Evolutionary conservation across 2,329 filamentous ascomycete species (phyloP).

Genomic region (Paracorniculantispora psalliotae): DNA sequence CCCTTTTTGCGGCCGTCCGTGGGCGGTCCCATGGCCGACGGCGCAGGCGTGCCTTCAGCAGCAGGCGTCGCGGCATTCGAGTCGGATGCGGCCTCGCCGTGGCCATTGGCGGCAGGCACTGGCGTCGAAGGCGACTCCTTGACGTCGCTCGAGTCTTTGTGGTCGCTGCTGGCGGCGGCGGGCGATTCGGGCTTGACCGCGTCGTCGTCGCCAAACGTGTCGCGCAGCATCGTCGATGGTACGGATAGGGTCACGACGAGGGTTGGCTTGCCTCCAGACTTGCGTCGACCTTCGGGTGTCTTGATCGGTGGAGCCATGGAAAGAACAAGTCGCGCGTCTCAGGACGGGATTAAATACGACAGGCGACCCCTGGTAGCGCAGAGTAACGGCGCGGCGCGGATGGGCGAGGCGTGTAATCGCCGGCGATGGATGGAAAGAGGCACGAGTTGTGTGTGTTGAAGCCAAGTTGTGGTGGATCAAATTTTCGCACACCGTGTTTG

Average conservation of each 20-base stretch:
- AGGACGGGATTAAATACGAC: not conserved
- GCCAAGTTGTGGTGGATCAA: constrained; percentile 8
- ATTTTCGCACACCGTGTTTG: not conserved
- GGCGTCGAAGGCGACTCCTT: constrained; percentile 42
- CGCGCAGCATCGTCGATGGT: constrained; percentile 44
- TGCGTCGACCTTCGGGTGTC: constrained; percentile 32
- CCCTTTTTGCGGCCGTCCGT: constrained; percentile 70
- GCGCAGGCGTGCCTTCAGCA: constrained; percentile 47
- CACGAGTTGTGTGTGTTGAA: not conserved
- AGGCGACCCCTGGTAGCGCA: not conserved
- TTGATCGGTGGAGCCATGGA: constrained; percentile 33
- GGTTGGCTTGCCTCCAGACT: constrained; percentile 31
- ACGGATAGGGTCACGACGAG: constrained; percentile 51
- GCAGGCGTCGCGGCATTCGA: constrained; percentile 57
- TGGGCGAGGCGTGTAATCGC: not conserved
- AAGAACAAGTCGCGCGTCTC: not conserved
- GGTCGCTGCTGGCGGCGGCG: constrained; percentile 35
- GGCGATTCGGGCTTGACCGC: constrained; percentile 41
- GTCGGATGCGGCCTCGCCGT: constrained; percentile 53
- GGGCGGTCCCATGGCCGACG: constrained; percentile 55
- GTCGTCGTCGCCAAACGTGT: constrained; percentile 38
- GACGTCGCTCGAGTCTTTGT: constrained; percentile 29
- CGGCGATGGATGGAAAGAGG: not conserved
- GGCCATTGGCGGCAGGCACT: constrained; percentile 37
- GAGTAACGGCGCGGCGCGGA: not conserved